Base-by-base conservation (phyloP, 2,329 filamentous ascomycete species). In the Colletotrichum salicis region DNA sequence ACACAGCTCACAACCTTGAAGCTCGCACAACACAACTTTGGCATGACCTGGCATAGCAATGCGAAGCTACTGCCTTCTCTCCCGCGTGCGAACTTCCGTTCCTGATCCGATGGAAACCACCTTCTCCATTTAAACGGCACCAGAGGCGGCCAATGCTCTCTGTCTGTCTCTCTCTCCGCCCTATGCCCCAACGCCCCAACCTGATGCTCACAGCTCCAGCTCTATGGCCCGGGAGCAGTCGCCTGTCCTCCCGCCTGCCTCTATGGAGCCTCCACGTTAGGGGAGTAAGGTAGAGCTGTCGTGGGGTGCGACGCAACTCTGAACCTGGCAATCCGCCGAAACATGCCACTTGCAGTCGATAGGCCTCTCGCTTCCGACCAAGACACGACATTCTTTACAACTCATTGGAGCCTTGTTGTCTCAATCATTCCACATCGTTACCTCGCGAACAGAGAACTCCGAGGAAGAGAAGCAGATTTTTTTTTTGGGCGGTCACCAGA, bases 361-460 rank as follows among this genome's bases (percentile, higher is more conserved):
- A 41, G 56, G 35, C 24, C 41, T 64, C 64, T 68, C 69, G 69
- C 70, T 69, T 64, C 27, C 41, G 56, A 70, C 13, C 65, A 37
- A 69, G 65, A 64, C 65, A 71, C 56, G 27, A 35, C 59, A 59
- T 68, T 59, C 60, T 64, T 29, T 33, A 19, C 29, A 64, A 56
- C 48, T 35, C 24, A 56, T 60, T 45, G 55, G 29, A 60, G 54
- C 35, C 48, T 31, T 52, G 45, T 64, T 59, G 65, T 71, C 45
- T 69, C 65, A 51, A 45, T 58, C 55, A 70, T 71, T 71, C 70
- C 70, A 71, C 59, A 29, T 60, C 41, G 65, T 64, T 60, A 41
- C 65, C 60, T 64, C 55, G 70, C 59, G 65, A 70, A 71, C 58
- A 33, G 51, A 56, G 33, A 13, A 22, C 52, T 10, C 27, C 12